Conservation (phyloP, 164 flowering plant species). For the Brasenia schreberi region DNA sequence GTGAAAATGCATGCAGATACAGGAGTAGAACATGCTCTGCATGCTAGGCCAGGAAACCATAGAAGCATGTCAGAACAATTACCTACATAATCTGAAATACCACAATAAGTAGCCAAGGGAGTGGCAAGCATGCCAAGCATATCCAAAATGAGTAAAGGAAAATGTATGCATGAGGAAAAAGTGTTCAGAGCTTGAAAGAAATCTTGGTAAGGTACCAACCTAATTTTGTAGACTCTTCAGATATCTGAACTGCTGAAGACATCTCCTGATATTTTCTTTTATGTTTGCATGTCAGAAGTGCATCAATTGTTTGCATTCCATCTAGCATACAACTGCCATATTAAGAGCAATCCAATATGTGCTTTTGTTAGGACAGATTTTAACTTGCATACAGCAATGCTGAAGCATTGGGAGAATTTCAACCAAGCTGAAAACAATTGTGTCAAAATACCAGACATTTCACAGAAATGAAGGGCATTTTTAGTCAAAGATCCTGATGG, state of each 20-base stretch:
- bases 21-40: no score
- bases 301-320: slow-evolving; percentile 86
- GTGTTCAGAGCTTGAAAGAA: background rate
- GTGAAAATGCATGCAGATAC: no score
- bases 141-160: background rate
- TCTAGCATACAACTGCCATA: slow-evolving; percentile 78
- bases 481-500: background rate
- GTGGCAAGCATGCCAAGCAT: background rate
- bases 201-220: slow-evolving; percentile 16
- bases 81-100: background rate
- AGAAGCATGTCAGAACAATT: background rate
- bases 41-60: no score
- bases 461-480: slow-evolving; percentile 6
- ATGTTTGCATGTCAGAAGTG: slow-evolving; percentile 65
- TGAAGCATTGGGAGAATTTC: no score
- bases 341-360: background rate
- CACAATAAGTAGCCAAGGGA: background rate
- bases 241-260: slow-evolving; percentile 13
- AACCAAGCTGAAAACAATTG: no score
- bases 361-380: background rate
- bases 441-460: no score
- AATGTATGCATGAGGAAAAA: background rate
- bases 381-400: no score
- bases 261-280: slow-evolving; percentile 58
- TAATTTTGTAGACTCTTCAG: slow-evolving; percentile 23